Percentiles rank a stretch among this genome's conserved stretches.
phyloP scores from a whole-genome alignment of 1,139 yeast species.

The Yarrowia galli region DNA sequence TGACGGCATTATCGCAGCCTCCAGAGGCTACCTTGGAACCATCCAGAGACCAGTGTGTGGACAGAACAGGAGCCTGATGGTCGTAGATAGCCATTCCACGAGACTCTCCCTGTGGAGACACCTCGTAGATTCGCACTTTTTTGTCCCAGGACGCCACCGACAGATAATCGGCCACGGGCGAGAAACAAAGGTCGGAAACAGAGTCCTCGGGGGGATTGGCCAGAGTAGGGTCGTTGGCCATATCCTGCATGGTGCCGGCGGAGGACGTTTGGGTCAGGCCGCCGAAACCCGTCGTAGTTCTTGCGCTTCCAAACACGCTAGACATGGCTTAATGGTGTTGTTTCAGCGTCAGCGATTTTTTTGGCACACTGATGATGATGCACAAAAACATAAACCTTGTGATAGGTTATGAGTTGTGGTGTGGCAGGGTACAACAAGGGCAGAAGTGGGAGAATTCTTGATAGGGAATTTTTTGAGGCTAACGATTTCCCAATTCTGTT shows the following conservation, averaged over 20 bases:
- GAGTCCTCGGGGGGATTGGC: constrained; percentile 92
- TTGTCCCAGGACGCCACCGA: constrained; percentile 95
- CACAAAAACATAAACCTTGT: constrained; percentile 20
- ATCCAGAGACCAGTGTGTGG: constrained; percentile 83
- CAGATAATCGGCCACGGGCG: constrained; percentile 86
- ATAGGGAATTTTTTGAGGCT: too few species aligned
- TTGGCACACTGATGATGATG: not conserved
- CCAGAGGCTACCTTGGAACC: constrained; percentile 91
- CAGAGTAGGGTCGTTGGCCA: constrained; percentile 76
- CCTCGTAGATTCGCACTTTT: constrained; percentile 91
- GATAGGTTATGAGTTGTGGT: constrained; percentile 9
- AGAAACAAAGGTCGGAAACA: constrained; percentile 82
- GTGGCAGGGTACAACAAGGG: not conserved
- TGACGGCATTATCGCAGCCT: constrained; percentile 90
- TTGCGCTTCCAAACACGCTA: constrained; percentile 39
- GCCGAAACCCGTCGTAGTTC: constrained; percentile 44
- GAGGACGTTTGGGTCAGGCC: constrained; percentile 46
- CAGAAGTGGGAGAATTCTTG: too few species aligned
- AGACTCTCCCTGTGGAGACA: constrained; percentile 65
- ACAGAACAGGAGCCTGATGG: constrained; percentile 87
- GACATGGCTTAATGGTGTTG: constrained; percentile 36
- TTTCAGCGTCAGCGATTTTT: not conserved
- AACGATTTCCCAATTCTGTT: too few species aligned
- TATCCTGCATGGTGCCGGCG: constrained; percentile 68
- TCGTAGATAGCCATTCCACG: constrained; percentile 91